Base-by-base conservation (phyloP, 78 protist species). In the Dictyostelium citrinum region DNA sequence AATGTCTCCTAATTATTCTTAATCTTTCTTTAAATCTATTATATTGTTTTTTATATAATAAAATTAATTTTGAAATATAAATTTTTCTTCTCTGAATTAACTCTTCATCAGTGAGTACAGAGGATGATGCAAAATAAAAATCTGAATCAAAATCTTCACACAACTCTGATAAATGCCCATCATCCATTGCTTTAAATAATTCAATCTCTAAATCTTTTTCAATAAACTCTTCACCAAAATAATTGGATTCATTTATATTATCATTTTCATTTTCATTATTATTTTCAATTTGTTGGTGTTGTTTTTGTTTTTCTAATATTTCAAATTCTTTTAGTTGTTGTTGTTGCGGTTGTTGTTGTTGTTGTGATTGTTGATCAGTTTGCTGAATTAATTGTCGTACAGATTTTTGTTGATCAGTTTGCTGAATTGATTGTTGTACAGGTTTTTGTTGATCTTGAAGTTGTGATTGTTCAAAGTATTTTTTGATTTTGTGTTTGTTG, bases 1-100 rank as follows among this genome's bases (percentile, higher is more conserved):
- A 88, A 67, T 88, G 84, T 49, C 93, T 88, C 68, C 93, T 76
- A 33, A 88, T 35, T 8, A 88, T 64, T 78, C 93, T 88, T 46
- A 88, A 55, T 79, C 90, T 79, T 81, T 90, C 90, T 71, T 46
- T 80, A 64, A 77, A 60, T 81, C 90, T 39, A 58, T 16, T 39
- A 77, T 81, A 64, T 70, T 90, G 90, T 45, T 90, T 90, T 51
- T 76, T 90, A 35, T 90, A 83, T 29, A 83, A 35, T 39, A 82
- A 24, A 5, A 81, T 83, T 46, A 82, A 24, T 64, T 76, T 83
- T 75, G 90, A 79, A 37, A 83, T 72, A 71, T 81, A 82, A 27
- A 90, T 43, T n/a, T 64, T 79, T 46, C 76, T 79, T 70, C 95
- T 22, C 64, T 83, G 90, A 27, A 90, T 61, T 8, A 67, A 22